Conservation (phyloP, 768 basidiomycete species). For the Hygrocybe coccinea region DNA sequence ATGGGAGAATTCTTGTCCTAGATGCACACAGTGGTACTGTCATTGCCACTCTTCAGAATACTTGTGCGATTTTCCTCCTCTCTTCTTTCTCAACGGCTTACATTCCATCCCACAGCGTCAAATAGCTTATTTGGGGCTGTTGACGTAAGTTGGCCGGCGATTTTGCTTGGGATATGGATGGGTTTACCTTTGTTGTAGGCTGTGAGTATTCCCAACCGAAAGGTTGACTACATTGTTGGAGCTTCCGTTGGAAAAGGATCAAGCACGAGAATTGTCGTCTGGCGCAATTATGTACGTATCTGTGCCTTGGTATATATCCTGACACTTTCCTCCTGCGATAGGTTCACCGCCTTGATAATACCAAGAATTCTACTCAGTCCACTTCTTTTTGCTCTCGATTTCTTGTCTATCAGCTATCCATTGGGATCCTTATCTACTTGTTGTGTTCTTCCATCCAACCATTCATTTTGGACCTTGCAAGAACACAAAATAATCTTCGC, state of each 20-base stretch:
- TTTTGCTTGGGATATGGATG: background rate
- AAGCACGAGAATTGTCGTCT: background rate
- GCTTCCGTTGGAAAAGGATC: background rate
- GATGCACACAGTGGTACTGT: no score
- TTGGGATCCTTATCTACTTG: background rate
- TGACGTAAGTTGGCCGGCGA: no score
- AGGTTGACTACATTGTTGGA: background rate
- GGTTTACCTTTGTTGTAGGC: background rate
- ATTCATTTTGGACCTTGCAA: no score
- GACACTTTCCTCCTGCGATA: background rate
- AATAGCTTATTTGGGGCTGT: no score
- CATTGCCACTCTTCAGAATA: no score
- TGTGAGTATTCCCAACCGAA: background rate
- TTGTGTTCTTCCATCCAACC: background rate
- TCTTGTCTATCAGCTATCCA: background rate
- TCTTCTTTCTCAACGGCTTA: no score
- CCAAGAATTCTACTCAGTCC: no score
- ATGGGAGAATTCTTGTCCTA: background rate
- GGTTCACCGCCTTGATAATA: background rate
- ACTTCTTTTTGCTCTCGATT: background rate
- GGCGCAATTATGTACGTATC: background rate
- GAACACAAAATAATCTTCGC: no score
- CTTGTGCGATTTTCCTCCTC: no score
- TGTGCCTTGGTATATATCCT: background rate
- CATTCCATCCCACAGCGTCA: no score